A percentile compares a stretch with the other conserved stretches of the same genome.
Evolutionary conservation across 495 filamentous ascomycete species (phyloP).

Genomic region (Annulohypoxylon stygium): DNA sequence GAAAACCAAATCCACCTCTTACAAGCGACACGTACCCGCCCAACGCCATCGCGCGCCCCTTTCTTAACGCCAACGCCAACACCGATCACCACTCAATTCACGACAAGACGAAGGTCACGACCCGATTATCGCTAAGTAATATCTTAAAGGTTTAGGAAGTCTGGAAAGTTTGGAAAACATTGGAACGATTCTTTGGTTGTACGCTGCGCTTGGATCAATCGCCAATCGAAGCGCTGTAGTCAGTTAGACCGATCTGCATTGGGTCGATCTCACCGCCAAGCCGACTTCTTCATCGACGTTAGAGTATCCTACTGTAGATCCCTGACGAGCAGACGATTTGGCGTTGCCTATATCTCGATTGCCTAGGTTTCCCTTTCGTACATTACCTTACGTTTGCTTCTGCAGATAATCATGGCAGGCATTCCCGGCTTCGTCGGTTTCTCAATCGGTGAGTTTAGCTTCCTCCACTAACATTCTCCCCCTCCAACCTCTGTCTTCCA

Average conservation of each 20-base stretch:
- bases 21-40: constrained; percentile 30
- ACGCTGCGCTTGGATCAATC: constrained; percentile 33
- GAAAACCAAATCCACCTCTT: constrained; percentile 7
- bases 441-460: constrained; percentile 46
- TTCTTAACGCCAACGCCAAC: constrained; percentile 19
- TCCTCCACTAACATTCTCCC: neutral
- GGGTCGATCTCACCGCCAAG: constrained; percentile 47
- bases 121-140: constrained; percentile 12
- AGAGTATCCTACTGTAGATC: constrained; percentile 45
- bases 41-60: constrained; percentile 27
- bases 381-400: neutral
- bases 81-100: constrained; percentile 14
- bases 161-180: neutral
- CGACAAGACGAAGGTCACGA: constrained; percentile 30
- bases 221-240: constrained; percentile 35
- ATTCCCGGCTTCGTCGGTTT: constrained; percentile 53
- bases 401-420: constrained; percentile 44
- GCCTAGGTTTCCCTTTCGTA: neutral
- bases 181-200: constrained; percentile 6
- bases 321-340: constrained; percentile 25
- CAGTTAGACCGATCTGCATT: constrained; percentile 41
- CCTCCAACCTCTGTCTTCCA: neutral
- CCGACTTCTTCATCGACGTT: constrained; percentile 33
- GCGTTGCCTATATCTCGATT: constrained; percentile 22
- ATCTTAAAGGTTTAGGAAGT: neutral